phyloP scores from a whole-genome alignment of 164 flowering plant species.

The Aristolochia fimbriata region DNA sequence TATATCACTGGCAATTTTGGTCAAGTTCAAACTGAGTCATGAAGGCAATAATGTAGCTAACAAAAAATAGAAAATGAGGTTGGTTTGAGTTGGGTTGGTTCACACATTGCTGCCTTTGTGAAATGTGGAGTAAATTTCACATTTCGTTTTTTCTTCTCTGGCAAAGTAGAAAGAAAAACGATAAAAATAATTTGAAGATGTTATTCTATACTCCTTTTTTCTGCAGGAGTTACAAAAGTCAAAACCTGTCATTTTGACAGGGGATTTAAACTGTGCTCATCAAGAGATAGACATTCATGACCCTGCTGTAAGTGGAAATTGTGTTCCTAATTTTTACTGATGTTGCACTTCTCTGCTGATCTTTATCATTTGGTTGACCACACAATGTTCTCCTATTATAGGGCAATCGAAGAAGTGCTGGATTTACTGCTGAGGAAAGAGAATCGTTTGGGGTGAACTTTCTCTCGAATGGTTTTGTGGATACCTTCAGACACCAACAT shows the following conservation, averaged over 20 bases:
- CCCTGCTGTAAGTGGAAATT: conserved; percentile 68
- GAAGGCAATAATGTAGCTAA: too few relatives aligned
- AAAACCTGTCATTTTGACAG: conserved; percentile 95
- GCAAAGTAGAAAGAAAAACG: too few relatives aligned
- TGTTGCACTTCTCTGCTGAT: too few relatives aligned
- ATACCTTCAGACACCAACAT: conserved; percentile 84
- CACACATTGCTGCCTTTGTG: too few relatives aligned
- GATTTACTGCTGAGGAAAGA: conserved; percentile 93
- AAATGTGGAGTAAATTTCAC: too few relatives aligned
- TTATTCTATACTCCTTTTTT: not conserved
- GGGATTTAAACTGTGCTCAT: conserved; percentile 96
- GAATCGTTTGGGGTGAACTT: conserved; percentile 67
- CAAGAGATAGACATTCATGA: conserved; percentile 88
- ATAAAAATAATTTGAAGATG: too few relatives aligned
- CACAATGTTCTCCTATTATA: conserved; percentile 11
- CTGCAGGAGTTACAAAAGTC: conserved; percentile 85
- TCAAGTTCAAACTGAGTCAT: too few relatives aligned
- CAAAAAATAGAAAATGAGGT: too few relatives aligned
- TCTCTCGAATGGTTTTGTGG: conserved; percentile 69
- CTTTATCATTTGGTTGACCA: too few relatives aligned
- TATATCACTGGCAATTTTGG: too few relatives aligned
- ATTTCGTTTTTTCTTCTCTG: too few relatives aligned
- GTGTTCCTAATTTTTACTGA: not conserved
- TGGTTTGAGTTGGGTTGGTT: too few relatives aligned
- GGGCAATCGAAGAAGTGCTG: conserved; percentile 97